phyloP scores from a whole-genome alignment of 208 protist species.

The Leishmania mexicana region DNA sequence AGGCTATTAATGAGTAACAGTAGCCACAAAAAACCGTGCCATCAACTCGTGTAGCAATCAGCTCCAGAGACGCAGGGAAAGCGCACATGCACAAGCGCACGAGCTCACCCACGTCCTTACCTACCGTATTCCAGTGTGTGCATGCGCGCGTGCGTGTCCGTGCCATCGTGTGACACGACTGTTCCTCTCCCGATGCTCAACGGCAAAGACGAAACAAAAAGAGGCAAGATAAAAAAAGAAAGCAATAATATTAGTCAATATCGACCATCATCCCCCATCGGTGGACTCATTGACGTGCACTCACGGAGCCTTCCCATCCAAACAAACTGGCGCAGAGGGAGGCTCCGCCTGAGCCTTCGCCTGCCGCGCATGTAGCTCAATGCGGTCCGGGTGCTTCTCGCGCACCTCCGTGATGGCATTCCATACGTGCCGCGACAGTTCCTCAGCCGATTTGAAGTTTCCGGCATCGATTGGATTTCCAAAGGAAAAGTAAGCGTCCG shows the following conservation, averaged over 20 bases:
- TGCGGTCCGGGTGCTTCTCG: slow-evolving; percentile 73
- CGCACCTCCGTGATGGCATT: slow-evolving; percentile 67
- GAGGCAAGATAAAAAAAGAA: neutral
- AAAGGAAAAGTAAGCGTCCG: slow-evolving; percentile 71
- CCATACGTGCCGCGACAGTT: slow-evolving; percentile 62
- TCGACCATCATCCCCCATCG: neutral
- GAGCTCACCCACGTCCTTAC: neutral
- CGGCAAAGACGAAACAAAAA: too few relatives aligned
- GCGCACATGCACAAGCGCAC: neutral
- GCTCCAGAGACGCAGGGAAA: neutral
- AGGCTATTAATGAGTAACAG: neutral
- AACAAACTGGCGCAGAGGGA: neutral
- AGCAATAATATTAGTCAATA: neutral
- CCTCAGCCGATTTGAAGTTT: slow-evolving; percentile 68
- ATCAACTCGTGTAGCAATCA: neutral
- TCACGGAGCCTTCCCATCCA: neutral
- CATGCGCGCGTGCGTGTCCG: neutral
- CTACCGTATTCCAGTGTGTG: neutral
- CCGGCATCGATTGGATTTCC: slow-evolving; percentile 69
- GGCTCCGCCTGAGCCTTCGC: neutral
- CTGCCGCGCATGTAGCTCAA: slow-evolving; percentile 25
- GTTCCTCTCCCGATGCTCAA: neutral
- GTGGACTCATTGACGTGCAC: too few relatives aligned
- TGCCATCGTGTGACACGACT: neutral
- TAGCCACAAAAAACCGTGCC: neutral